A percentile compares a stretch with the other conserved stretches of the same genome.
phyloP scores from a whole-genome alignment of 805 yeast species.

The Saturnispora gosingensis region DNA sequence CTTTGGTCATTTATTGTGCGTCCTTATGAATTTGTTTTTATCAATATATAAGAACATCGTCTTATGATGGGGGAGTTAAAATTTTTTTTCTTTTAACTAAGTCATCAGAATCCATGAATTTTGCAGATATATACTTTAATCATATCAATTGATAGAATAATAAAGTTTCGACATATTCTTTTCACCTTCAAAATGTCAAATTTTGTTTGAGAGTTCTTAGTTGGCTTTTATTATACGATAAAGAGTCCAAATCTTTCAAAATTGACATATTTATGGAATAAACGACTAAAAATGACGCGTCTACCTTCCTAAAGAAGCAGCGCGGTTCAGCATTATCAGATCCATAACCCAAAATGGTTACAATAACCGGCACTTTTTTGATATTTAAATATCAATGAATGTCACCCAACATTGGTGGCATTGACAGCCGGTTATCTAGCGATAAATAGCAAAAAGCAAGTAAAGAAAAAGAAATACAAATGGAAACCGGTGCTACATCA shows the following conservation, averaged over 20 bases:
- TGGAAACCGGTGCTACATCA: slow-evolving; percentile 18
- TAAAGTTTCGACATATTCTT: neutral
- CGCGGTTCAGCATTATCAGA: neutral
- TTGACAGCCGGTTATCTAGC: neutral
- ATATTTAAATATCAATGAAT: neutral
- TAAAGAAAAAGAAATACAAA: neutral
- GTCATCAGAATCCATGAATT: neutral
- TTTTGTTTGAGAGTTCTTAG: neutral
- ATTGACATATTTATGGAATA: neutral
- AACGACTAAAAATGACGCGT: neutral
- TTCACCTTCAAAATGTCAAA: neutral
- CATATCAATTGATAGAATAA: neutral
- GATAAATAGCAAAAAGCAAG: neutral
- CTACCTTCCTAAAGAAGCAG: slow-evolving; percentile 3
- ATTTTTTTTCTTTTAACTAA: no score
- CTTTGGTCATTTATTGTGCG: neutral
- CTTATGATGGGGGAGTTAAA: neutral
- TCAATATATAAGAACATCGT: neutral
- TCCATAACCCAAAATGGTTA: neutral
- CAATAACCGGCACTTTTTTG: neutral
- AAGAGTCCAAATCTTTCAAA: neutral
- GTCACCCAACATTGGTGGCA: neutral
- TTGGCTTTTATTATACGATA: neutral
- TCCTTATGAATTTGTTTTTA: neutral
- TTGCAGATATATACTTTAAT: neutral